Conservation (phyloP, 176 grass and related monocot genomes). For the Cenchrus fungigraminus region DNA sequence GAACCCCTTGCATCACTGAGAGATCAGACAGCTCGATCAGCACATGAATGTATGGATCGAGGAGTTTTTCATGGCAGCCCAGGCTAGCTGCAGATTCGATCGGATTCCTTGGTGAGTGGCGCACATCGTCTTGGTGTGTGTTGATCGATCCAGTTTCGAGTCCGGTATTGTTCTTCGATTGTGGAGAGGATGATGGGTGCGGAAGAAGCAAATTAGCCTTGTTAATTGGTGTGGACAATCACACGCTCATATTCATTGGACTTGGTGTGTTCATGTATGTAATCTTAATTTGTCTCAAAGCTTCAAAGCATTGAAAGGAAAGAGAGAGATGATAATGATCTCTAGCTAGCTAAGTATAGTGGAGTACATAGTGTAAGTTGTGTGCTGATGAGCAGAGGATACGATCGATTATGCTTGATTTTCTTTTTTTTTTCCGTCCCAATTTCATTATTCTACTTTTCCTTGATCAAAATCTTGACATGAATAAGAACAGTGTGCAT, state of each 20-base stretch:
- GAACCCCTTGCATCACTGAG: conserved; percentile 82
- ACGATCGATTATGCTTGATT: neutral
- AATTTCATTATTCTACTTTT: conserved; percentile 17
- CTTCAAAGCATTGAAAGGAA: neutral
- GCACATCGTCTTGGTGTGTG: conserved; percentile 32
- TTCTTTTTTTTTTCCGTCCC: neutral
- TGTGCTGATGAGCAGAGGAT: conserved; percentile 33
- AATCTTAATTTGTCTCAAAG: conserved; percentile 22
- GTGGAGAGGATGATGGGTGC: conserved; percentile 10
- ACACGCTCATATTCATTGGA: neutral
- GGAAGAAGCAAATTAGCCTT: neutral
- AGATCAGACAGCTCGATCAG: neutral
- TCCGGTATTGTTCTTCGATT: conserved; percentile 18
- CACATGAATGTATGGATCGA: neutral
- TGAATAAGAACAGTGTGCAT: neutral
- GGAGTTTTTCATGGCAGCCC: neutral
- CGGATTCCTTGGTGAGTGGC: conserved; percentile 30
- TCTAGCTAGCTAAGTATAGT: conserved; percentile 16
- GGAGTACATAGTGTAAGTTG: conserved; percentile 37
- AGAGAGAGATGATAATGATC: neutral
- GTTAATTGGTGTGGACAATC: neutral
- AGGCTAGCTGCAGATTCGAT: neutral
- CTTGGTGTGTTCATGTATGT: conserved; percentile 15
- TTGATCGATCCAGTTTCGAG: conserved; percentile 2
- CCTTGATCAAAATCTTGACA: neutral